Percentiles rank a stretch among this genome's conserved stretches.
Conservation (phyloP, 176 grass and related monocot genomes). For the Avena atlantica region DNA sequence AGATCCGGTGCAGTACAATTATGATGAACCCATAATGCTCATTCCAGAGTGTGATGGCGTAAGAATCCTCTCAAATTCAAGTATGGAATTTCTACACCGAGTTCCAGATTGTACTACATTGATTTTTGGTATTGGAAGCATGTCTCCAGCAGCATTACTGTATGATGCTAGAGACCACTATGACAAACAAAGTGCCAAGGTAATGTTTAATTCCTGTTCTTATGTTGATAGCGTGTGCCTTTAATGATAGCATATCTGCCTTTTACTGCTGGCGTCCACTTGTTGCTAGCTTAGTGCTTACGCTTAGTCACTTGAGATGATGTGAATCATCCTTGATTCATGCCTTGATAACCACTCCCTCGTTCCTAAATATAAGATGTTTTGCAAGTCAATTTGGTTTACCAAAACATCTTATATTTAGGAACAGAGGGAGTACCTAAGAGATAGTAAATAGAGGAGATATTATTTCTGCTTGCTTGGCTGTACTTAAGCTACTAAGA, state of each 20-base stretch:
- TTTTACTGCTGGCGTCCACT: conserved; percentile 11
- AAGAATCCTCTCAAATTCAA: conserved; percentile 94
- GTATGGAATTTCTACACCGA: conserved; percentile 94
- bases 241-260: conserved; percentile 22
- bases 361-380: too few species aligned
- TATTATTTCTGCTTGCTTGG: not conserved
- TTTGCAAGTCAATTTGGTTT: too few species aligned
- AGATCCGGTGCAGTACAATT: conserved; percentile 81
- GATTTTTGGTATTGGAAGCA: conserved; percentile 93
- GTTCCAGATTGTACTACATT: conserved; percentile 86
- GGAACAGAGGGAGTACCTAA: not conserved
- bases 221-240: not conserved
- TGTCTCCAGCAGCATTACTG: conserved; percentile 83
- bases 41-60: conserved; percentile 97
- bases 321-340: not conserved
- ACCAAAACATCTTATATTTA: too few species aligned
- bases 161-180: conserved; percentile 99
- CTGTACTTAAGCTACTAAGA: not conserved
- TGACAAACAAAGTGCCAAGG: conserved; percentile 95
- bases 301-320: conserved; percentile 1
- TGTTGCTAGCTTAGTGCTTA: conserved; percentile 34
- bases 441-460: conserved; percentile 10
- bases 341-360: not conserved
- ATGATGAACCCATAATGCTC: conserved; percentile 93
- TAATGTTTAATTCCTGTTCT: conserved; percentile 47